Base-by-base conservation (phyloP, 371 early-diverging fungal species). In the Syncephalis fuscata region DNA sequence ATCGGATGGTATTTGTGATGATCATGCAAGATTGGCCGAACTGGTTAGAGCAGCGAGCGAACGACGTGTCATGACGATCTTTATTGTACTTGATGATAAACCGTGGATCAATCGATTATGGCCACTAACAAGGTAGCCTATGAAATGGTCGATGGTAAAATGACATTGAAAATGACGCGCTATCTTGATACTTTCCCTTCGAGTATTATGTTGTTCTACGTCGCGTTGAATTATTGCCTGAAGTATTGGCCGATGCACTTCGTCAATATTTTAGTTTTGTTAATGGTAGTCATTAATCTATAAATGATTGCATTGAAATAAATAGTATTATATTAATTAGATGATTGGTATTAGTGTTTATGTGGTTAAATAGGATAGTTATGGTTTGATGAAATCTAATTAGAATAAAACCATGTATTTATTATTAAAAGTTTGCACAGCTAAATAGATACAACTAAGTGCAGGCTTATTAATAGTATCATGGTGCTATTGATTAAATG, bases 121-220 rank as follows among this genome's bases (percentile, higher is more conserved):
- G 76, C 80, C 51, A 88, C 92, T 73, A 80, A 83, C 49, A 82
- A 81, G 32, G 91, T 92, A 48, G 75, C 75, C 45, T 92, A 87
- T 60, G 69, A 67, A 17, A 67, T 60, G 8, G 66, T 72, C 41
- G 63, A 74, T 56, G 89, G 86, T 50, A 65, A 63, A 44, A 66
- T 72, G 50, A 69, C 68, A 45, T 58, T 95, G 51, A 58, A 77
- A 56, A 76, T 92, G 73, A 72, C 68, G n/a, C 70, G 76, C 39
- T 98, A 95, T 63, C 77, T 98, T 53, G 91, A 93, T 54, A 88
- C 88, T 5, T 96, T 97, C 82, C 97, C 98, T 95, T 95, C 71
- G 86, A 92, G 52, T 93, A 87, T 67, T 95, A 89, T 60, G 80
- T 95, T 51, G 79, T 94, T 20, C 63, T 96, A 48, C 78, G 82